Evolutionary conservation across 169 alveolate genomes (phyloP), one percentile per base, ranked within the genome.

Genomic region (Amoebophrya sp.): DNA sequence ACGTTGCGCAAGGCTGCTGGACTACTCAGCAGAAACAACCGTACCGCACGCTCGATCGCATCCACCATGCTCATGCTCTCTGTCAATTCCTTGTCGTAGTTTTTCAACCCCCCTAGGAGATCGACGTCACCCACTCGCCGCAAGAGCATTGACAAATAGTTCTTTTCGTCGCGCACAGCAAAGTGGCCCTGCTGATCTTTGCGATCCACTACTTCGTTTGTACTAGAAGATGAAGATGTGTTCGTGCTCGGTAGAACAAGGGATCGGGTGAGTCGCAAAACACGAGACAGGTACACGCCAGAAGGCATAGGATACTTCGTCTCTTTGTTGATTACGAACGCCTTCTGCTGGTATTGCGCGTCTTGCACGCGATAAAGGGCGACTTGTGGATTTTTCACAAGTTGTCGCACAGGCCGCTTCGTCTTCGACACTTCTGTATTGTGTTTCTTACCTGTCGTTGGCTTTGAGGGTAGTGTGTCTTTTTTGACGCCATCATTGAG

Each of bases 61-160:
- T 65, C 83, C 36, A 65, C 83, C 83, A 65, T 65, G 83, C 38
- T 36, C 83, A 65, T 65, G 36, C 38, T 26, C 83, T 65, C 83
- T 10, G 83, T 26, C 33, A 65, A 0, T 26, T 65, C 83, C 83
- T 65, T 65, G 83, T 65, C 83, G 83, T 65, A 65, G 83, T 26
- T 65, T 36, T 26, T 6, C 83, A 65, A 65, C 33, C 83, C 83
- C 33, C 83, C 83, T 29, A 65, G 83, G 39, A 65, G 26, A 26
- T 65, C 83, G 36, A 65, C 83, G 26, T 65, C 83, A 6, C 36
- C 12, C 10, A 65, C n/a, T 36, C 83, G 83, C 29, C 65, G 65
- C 65, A 47, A 18, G 29, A 47, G 65, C 29, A 18, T 18, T 47
- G 29, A 12, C n/a, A n/a, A n/a, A n/a, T n/a, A n/a, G n/a, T n/a